A percentile compares a stretch with the other conserved stretches of the same genome.
Conservation (phyloP, 257 asterid genomes). For the Solanum paucissectum region DNA sequence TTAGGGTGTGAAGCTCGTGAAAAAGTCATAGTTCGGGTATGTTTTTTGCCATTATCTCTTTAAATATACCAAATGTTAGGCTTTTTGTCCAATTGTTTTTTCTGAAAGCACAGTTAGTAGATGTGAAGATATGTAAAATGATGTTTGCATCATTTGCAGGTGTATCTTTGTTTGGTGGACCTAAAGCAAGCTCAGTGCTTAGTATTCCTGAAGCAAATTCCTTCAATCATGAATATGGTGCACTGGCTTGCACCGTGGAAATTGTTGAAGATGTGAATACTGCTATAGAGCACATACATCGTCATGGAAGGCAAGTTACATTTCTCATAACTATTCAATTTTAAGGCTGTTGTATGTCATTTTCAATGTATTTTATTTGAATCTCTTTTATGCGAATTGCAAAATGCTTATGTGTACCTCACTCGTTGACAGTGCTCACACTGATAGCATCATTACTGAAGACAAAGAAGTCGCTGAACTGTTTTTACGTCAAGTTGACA, state of each 20-base stretch:
- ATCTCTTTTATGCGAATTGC: background rate
- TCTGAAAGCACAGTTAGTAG: background rate
- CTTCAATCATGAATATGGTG: constrained; percentile 86
- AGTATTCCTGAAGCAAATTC: constrained; percentile 67
- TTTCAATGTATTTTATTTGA: background rate
- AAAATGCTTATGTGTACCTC: constrained; percentile 5
- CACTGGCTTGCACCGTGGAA: constrained; percentile 89
- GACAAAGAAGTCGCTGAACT: constrained; percentile 64
- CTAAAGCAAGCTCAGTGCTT: constrained; percentile 58
- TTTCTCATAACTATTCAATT: background rate
- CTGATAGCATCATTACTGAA: constrained; percentile 80
- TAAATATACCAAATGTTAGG: background rate
- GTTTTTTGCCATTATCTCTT: background rate
- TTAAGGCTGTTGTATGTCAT: background rate
- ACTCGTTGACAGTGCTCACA: constrained; percentile 62
- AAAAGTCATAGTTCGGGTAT: background rate
- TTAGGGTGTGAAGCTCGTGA: background rate
- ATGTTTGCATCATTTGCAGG: constrained; percentile 32
- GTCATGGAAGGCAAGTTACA: constrained; percentile 68
- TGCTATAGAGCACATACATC: constrained; percentile 88
- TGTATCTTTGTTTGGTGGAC: constrained; percentile 77
- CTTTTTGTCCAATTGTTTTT: background rate
- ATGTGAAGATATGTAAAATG: background rate
- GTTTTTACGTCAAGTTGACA: constrained; percentile 58
- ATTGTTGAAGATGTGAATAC: constrained; percentile 85